Evolutionary conservation across 768 basidiomycete species (phyloP).

Genomic region (Cyclocybe cylindracea): DNA sequence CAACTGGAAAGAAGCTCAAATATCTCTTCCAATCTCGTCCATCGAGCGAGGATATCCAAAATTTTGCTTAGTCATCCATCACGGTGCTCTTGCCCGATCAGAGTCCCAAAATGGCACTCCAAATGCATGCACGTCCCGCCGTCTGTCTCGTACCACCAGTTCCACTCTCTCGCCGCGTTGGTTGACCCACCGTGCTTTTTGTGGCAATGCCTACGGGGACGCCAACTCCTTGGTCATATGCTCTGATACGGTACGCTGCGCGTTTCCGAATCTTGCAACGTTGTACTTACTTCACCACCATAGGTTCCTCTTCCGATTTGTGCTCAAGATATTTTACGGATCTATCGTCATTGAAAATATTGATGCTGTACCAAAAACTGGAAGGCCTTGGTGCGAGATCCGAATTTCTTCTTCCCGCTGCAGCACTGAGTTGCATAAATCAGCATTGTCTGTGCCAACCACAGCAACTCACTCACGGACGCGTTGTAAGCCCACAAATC

Average conservation of each 20-base stretch:
- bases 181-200: neutral
- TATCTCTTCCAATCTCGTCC: neutral
- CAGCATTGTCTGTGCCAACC: constrained; percentile 86
- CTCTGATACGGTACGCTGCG: constrained; percentile 57
- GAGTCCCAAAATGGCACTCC: no score
- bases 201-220: constrained; percentile 29
- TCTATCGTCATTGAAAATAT: constrained; percentile 83
- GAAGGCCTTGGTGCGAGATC: constrained; percentile 65
- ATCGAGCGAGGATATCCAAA: constrained; percentile 12
- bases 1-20: neutral
- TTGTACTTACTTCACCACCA: neutral
- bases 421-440: constrained; percentile 4
- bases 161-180: neutral
- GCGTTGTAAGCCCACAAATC: constrained; percentile 59
- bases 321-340: constrained; percentile 90
- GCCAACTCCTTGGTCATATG: constrained; percentile 48
- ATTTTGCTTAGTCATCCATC: constrained; percentile 32
- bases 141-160: neutral
- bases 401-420: neutral
- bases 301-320: constrained; percentile 75
- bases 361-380: constrained; percentile 68
- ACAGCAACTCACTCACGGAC: constrained; percentile 85
- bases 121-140: no score
- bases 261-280: neutral
- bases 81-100: no score